These are phyloP conservation scores for Phyllosticta citrichinensis DNA, from an alignment of 2,329 filamentous ascomycete genomes.

Conservation along the genomic window DNA sequence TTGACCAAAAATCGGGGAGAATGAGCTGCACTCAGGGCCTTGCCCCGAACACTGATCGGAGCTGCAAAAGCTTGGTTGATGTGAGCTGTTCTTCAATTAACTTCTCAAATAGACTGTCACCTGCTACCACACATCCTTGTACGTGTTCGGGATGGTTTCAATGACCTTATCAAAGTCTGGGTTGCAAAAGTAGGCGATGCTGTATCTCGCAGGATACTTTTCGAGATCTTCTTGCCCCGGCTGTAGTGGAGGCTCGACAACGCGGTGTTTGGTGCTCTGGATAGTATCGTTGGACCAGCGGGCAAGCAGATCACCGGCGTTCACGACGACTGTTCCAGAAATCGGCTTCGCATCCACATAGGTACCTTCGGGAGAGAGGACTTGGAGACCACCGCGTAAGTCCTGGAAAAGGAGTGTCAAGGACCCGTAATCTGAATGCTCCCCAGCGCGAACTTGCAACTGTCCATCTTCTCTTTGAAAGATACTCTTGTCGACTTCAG, in stretches of 20 bases:
- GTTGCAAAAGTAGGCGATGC: slow-evolving; percentile 88
- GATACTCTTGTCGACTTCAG: slow-evolving; percentile 52
- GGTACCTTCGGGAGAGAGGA: slow-evolving; percentile 59
- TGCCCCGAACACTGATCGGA: too few relatives aligned
- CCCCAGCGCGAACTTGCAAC: slow-evolving; percentile 67
- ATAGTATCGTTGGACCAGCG: slow-evolving; percentile 89
- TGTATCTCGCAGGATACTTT: slow-evolving; percentile 65
- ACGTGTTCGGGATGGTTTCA: slow-evolving; percentile 74
- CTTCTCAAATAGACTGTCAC: too few relatives aligned
- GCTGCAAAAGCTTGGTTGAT: too few relatives aligned
- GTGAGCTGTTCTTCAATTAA: too few relatives aligned
- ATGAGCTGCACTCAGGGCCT: too few relatives aligned
- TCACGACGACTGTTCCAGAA: slow-evolving; percentile 71
- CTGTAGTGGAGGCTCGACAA: slow-evolving; percentile 65
- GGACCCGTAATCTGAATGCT: slow-evolving; percentile 57
- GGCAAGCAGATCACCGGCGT: slow-evolving; percentile 77
- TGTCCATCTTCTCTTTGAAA: slow-evolving; percentile 58
- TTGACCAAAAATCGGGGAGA: too few relatives aligned
- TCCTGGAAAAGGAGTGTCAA: slow-evolving; percentile 41
- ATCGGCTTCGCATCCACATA: slow-evolving; percentile 82
- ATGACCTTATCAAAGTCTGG: slow-evolving; percentile 69
- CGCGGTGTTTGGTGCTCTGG: slow-evolving; percentile 80
- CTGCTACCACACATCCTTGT: slow-evolving; percentile 37
- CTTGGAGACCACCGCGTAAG: slow-evolving; percentile 18
- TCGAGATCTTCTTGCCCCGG: slow-evolving; percentile 33